phyloP scores from a whole-genome alignment of 305 asterid genomes.

The Solanum hybrid region DNA sequence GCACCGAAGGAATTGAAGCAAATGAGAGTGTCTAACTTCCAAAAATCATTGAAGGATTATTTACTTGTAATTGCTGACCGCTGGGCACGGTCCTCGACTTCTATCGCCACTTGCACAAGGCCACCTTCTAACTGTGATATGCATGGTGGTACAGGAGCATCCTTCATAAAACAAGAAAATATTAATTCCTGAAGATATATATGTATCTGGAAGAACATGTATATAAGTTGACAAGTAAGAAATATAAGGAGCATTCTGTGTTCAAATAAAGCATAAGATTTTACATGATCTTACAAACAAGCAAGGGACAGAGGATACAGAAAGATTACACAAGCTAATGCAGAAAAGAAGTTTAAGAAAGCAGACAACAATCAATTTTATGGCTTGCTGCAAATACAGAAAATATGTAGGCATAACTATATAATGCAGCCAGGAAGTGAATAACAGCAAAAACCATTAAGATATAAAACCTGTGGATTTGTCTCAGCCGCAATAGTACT shows the following conservation, averaged over 20 bases:
- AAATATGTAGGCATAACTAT: neutral
- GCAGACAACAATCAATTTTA: neutral
- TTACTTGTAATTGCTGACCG: slow-evolving; percentile 95
- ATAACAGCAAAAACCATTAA: neutral
- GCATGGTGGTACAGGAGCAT: slow-evolving; percentile 99
- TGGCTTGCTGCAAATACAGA: neutral
- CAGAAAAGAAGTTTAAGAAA: neutral
- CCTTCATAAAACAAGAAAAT: slow-evolving; percentile 30
- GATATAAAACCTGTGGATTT: slow-evolving; percentile 68
- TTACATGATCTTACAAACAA: neutral
- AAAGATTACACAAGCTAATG: neutral
- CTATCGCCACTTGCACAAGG: slow-evolving; percentile 96
- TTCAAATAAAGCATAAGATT: neutral
- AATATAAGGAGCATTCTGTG: neutral
- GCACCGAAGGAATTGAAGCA: neutral
- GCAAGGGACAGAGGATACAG: neutral
- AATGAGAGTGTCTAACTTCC: neutral
- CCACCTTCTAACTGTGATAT: slow-evolving; percentile 93
- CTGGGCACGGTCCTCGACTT: slow-evolving; percentile 97
- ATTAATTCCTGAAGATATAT: neutral
- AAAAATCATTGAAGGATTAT: slow-evolving; percentile 6
- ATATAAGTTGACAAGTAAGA: neutral
- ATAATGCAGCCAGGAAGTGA: neutral
- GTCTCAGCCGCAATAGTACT: slow-evolving; percentile 98
- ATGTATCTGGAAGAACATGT: neutral